Percentiles rank a stretch among this genome's conserved stretches.
phyloP scores from a whole-genome alignment of 2,329 filamentous ascomycete genomes.

The Malbranchea cinnamomea region DNA sequence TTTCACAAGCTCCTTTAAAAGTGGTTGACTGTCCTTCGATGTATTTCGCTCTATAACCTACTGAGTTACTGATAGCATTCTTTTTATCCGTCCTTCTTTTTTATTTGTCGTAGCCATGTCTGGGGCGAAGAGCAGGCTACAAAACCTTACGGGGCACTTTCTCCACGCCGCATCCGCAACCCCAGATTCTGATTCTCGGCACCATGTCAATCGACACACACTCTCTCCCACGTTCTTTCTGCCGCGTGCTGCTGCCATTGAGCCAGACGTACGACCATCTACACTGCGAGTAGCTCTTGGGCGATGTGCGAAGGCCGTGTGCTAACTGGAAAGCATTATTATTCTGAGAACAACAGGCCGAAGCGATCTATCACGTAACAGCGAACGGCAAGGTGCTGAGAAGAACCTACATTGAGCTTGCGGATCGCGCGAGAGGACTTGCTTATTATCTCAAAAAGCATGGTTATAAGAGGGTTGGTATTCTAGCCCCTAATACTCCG shows the following conservation, averaged over 20 bases:
- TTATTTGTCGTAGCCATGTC: slow-evolving; percentile 14
- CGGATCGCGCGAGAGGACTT: slow-evolving; percentile 72
- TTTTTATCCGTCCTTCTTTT: slow-evolving; percentile 1
- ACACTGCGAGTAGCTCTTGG: too few relatives aligned
- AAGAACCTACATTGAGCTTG: slow-evolving; percentile 64
- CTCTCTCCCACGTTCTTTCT: slow-evolving; percentile 81
- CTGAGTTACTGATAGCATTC: neutral
- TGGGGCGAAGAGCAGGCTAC: slow-evolving; percentile 15
- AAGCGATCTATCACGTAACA: slow-evolving; percentile 75
- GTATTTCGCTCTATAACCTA: too few relatives aligned
- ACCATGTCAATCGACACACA: slow-evolving; percentile 31
- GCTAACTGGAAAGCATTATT: slow-evolving; percentile 1
- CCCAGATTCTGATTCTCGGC: slow-evolving; percentile 13
- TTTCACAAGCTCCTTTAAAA: too few relatives aligned
- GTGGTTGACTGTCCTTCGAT: too few relatives aligned
- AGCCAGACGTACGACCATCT: slow-evolving; percentile 47
- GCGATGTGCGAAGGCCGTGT: too few relatives aligned
- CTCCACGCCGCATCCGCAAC: slow-evolving; percentile 15
- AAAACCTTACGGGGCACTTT: slow-evolving; percentile 18
- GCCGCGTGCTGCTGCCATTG: slow-evolving; percentile 71
- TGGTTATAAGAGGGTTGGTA: slow-evolving; percentile 60
- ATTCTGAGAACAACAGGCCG: slow-evolving; percentile 39
- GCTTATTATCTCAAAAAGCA: slow-evolving; percentile 75
- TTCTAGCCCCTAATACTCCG: slow-evolving; percentile 83
- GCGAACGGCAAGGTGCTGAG: slow-evolving; percentile 59